Base-by-base conservation (phyloP, 2,329 filamentous ascomycete species). In the Pseudocercospora eumusae region DNA sequence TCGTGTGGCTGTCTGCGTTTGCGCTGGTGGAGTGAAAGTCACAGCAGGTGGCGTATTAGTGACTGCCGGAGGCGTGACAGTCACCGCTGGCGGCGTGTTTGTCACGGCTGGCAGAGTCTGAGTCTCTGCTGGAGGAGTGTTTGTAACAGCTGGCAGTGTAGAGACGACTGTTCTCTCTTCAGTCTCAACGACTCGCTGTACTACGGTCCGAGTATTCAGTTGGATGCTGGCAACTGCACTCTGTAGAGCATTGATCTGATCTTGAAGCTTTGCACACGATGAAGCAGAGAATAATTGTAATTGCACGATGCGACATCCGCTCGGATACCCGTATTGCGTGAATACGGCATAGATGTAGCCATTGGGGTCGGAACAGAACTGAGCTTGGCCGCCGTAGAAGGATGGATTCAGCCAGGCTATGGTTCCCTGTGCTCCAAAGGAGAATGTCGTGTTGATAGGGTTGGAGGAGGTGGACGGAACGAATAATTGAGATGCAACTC, bases 261-360 rank as follows among this genome's bases (percentile, higher is more conserved):
- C 36, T 18, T 40, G 36, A 40, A 40, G 36, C 15, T 61, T 45
- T 8, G 18, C 23, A 45, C 59, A 61, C 10, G 59, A 53, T 8
- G 59, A 52, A 13, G 47, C 45, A 5, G 45, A 45, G 25, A 61
- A 57, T 7, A 62, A 33, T 4, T 44, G 31, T 45, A 57, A 25
- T 28, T 61, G 52, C 3, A 56, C 44, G 20, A 50, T 54, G 10
- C 42, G 20, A 47, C 60, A 62, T n/a, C 33, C 54, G 7, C 36
- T 44, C 1, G 60, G 60, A 21, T 45, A 31, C 3, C 23, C 60
- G 1, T 23, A 15, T 27, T 49, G 31, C 33, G 44, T 13, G 21
- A 62, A 62, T 1, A 62, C 47, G 10, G 60, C 60, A 42, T 57
- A 62, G n/a, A 62, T 40, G 31, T 36, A 21, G 13, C 54, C 60